Evolutionary conservation across 176 grass and related monocot species (phyloP), one percentile per base, ranked within the genome.

Genomic region (Oryza officinalis): DNA sequence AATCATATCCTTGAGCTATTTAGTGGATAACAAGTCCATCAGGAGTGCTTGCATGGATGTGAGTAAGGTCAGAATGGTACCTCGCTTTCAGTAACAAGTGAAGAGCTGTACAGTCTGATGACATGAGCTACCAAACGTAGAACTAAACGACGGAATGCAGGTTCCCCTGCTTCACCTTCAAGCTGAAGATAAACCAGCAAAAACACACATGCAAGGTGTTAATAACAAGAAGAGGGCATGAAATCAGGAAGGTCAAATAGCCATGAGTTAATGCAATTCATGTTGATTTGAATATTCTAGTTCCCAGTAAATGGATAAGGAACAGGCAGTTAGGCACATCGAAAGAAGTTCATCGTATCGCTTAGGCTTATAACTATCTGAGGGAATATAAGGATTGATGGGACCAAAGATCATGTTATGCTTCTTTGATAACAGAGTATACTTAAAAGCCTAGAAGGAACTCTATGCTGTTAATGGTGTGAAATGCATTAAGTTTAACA

Each of bases 21-120:
- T 49, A 30, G 43, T 57, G 23, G 32, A 10, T 69, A 50, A 75
- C 6, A 75, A 22, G 49, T 81, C 72, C 35, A 27, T 70, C 35
- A 13, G 67, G 46, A 23, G 74, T 67, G 65, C 31, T 67, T 63
- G 33, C 47, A 31, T 72, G 59, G 6, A 47, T 30, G 76, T 63
- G 44, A 78, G 79, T 38, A 71, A 28, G 60, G 47, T 50, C 27
- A 85, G 67, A 84, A 88, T 30, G 52, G 43, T 90, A 98, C 96
- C 96, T 98, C 96, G 63, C 91, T 95, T 93, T 98, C 96, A 65
- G 96, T 98, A 79, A 93, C 89, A 92, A 98, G 96, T 46, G 91
- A 98, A 90, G 87, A 88, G 78, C 93, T 92, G 84, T 95, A 98
- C n/a, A 98, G 87, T 60, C 93, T 98, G 67, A 98, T 98, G 79